Evolutionary conservation across 345 rosid species (phyloP), one percentile per base, ranked within the genome.

Genomic region (Salix exigua): DNA sequence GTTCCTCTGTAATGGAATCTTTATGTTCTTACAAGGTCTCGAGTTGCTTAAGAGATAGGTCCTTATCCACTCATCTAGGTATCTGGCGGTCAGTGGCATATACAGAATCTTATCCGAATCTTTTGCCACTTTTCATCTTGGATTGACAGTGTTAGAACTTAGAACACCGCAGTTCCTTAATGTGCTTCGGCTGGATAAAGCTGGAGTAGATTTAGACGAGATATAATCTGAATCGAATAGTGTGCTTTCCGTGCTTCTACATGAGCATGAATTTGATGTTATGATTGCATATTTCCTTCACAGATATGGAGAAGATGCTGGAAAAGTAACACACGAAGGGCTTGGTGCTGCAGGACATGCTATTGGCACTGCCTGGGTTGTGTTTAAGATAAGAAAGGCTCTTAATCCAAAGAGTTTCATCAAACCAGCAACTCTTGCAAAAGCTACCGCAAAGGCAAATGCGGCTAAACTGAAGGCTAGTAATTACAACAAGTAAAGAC

Each of bases 271-370:
- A 14, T 64, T 18, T 33, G 40, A 60, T 26, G 9, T 9, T 30
- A 44, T 68, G 42, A 46, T 76, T 62, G 69, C 10, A 60, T 66
- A 70, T 37, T 6, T 30, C 60, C 31, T 70, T 30, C 72, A 79
- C 83, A 94, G 97, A 88, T 92, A 92, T 14, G 99, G 99, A 38
- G 88, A 92, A 74, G 76, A 88, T 79, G 97, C 97, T 19, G 97
- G 83, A 12, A 71, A 86, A 73, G 97, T 78, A 5, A 92, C 97
- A 26, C 86, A 85, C 13, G 90, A 85, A 78, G 97, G 97, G 35
- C 86, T 95, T 37, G 91, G 79, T 66, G 97, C 99, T 28, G 97
- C 99, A 30, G 99, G 99, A 51, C 93, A 90, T 72, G 97, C 91
- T 5, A 63, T 95, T 30, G 97, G 97, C 75, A 87, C 93, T 30